A percentile compares a stretch with the other conserved stretches of the same genome.
These are phyloP conservation scores for Penicillium dipodomyicola DNA, from an alignment of 495 filamentous ascomycete genomes.

Conservation along the genomic window DNA sequence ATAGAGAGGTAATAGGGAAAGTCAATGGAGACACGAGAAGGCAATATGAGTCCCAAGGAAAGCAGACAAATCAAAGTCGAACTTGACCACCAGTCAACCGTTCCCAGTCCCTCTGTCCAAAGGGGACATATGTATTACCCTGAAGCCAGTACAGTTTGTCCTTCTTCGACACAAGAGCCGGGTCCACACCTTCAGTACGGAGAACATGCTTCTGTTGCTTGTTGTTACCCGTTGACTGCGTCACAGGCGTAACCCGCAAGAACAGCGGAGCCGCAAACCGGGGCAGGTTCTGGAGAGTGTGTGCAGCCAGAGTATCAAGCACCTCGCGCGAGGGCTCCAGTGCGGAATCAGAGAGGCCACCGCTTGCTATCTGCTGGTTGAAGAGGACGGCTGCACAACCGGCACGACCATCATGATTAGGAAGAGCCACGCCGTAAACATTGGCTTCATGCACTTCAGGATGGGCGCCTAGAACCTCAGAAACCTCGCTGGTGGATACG, in stretches of 20 bases:
- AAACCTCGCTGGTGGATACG: slow-evolving; percentile 76
- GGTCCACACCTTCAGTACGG: slow-evolving; percentile 71
- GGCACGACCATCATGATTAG: slow-evolving; percentile 80
- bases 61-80: slow-evolving; percentile 52
- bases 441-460: slow-evolving; percentile 72
- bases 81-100: slow-evolving; percentile 64
- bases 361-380: slow-evolving; percentile 40
- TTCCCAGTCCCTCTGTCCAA: slow-evolving; percentile 65
- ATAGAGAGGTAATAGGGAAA: neutral
- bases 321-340: slow-evolving; percentile 38
- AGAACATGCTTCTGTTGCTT: slow-evolving; percentile 79
- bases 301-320: slow-evolving; percentile 57
- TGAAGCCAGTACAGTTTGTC: slow-evolving; percentile 72
- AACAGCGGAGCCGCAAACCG: slow-evolving; percentile 78
- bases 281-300: slow-evolving; percentile 60
- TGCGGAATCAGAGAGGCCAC: slow-evolving; percentile 22
- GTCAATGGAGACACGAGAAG: neutral
- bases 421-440: slow-evolving; percentile 82
- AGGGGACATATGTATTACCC: slow-evolving; percentile 63
- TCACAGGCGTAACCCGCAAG: slow-evolving; percentile 59
- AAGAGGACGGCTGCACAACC: slow-evolving; percentile 75
- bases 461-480: slow-evolving; percentile 67
- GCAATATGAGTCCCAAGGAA: neutral
- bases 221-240: slow-evolving; percentile 75
- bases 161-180: slow-evolving; percentile 46